Evolutionary conservation across 768 basidiomycete genomes (phyloP).

Genomic region (Leucocoprinus sp.): DNA sequence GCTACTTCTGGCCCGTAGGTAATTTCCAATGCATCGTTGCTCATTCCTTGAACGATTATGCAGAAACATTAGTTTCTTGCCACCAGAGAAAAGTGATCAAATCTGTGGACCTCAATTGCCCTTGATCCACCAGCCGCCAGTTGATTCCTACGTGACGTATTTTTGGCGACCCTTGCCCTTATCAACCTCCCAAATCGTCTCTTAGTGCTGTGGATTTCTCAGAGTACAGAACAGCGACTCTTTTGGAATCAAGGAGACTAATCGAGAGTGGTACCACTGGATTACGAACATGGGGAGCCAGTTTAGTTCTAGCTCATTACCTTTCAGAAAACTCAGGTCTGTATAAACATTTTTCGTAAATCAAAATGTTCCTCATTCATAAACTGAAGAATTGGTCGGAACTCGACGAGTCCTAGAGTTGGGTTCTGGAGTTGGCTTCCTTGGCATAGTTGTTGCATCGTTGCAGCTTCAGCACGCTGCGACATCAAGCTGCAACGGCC

Average conservation of each 20-base stretch:
- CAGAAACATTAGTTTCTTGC: constrained; percentile 18
- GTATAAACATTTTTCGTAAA: neutral
- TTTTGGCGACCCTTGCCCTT: constrained; percentile 40
- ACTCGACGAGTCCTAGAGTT: constrained; percentile 55
- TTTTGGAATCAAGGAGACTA: constrained; percentile 65
- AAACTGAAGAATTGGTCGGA: constrained; percentile 40
- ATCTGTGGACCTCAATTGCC: constrained; percentile 22
- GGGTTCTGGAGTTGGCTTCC: constrained; percentile 70
- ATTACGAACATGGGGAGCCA: constrained; percentile 72
- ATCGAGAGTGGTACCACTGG: constrained; percentile 77
- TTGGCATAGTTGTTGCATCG: constrained; percentile 54
- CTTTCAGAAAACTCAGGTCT: constrained; percentile 50
- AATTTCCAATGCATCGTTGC: neutral
- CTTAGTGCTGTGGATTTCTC: constrained; percentile 15
- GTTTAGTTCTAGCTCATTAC: constrained; percentile 56
- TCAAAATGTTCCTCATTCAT: constrained; percentile 18
- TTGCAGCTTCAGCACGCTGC: constrained; percentile 35
- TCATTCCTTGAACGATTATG: constrained; percentile 4
- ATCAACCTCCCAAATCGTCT: neutral
- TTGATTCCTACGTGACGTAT: constrained; percentile 58
- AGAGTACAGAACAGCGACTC: constrained; percentile 38
- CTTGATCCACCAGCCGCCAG: constrained; percentile 27
- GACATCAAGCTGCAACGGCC: neutral
- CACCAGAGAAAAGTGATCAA: constrained; percentile 16
- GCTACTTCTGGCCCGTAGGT: constrained; percentile 27